Conservation (phyloP, 495 filamentous ascomycete species). For the Parathielavia hyrcaniae region DNA sequence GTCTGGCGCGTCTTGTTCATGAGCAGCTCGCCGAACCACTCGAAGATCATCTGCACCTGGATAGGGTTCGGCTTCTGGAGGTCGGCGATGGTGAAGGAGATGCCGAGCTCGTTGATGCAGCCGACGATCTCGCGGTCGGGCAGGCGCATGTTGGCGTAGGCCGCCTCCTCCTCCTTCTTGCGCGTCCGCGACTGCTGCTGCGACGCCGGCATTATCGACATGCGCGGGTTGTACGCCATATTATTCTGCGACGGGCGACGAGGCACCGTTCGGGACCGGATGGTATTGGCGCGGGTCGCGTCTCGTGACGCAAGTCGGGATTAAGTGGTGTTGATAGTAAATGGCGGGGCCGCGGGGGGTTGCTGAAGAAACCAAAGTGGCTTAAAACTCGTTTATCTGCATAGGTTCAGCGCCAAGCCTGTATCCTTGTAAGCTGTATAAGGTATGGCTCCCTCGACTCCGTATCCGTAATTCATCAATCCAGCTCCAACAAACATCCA, state of each 20-base stretch:
- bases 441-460: no score
- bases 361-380: constrained; percentile 1
- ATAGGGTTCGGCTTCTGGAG: constrained; percentile 87
- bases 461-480: no score
- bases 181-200: constrained; percentile 56
- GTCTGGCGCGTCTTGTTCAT: constrained; percentile 87
- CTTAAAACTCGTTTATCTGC: not conserved
- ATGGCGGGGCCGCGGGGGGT: no score
- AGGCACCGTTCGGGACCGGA: not conserved
- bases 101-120: constrained; percentile 93
- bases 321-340: constrained; percentile 9
- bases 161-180: constrained; percentile 74
- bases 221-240: constrained; percentile 71
- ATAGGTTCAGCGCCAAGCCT: not conserved
- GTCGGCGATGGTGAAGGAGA: constrained; percentile 80
- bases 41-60: constrained; percentile 91
- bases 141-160: constrained; percentile 78
- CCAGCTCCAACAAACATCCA: no score
- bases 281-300: constrained; percentile 5
- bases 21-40: constrained; percentile 91
- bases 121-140: constrained; percentile 84
- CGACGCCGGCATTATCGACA: constrained; percentile 57
- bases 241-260: constrained; percentile 10
- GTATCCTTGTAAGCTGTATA: not conserved
- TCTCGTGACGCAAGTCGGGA: no score